A percentile compares a stretch with the other conserved stretches of the same genome.
Evolutionary conservation across 2,329 filamentous ascomycete genomes (phyloP).

Genomic region (Talaromyces funiculosus): DNA sequence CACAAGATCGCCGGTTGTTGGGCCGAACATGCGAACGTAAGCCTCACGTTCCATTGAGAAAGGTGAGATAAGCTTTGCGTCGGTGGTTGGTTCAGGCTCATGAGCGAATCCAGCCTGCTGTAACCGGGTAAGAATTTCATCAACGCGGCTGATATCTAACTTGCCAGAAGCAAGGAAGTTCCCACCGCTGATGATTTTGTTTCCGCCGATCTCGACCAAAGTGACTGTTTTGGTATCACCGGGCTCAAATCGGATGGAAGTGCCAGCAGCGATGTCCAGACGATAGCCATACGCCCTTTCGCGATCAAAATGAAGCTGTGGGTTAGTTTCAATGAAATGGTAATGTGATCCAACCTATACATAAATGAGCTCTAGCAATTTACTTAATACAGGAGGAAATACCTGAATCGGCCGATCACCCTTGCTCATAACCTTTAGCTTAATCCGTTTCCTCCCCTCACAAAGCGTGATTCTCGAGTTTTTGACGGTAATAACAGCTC

Average conservation of each 20-base stretch:
- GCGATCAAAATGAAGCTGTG: constrained; percentile 82
- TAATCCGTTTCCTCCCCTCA: constrained; percentile 65
- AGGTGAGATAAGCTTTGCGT: constrained; percentile 52
- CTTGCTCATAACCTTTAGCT: constrained; percentile 71
- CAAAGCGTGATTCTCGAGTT: constrained; percentile 62
- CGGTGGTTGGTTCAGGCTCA: constrained; percentile 58
- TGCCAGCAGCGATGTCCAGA: constrained; percentile 85
- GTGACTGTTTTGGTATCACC: constrained; percentile 87
- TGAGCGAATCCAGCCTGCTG: constrained; percentile 74
- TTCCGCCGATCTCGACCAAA: constrained; percentile 80
- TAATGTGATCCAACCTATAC: constrained; percentile 77
- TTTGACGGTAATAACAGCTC: constrained; percentile 69
- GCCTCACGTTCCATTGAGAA: constrained; percentile 69
- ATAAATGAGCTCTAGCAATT: background rate
- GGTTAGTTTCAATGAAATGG: constrained; percentile 94
- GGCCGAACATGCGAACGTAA: constrained; percentile 87
- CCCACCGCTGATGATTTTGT: constrained; percentile 74
- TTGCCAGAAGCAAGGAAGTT: constrained; percentile 70
- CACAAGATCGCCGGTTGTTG: constrained; percentile 81
- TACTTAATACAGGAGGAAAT: constrained; percentile 13
- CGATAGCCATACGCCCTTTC: constrained; percentile 74
- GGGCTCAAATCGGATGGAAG: constrained; percentile 88
- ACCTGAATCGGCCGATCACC: constrained; percentile 89
- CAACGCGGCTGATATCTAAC: constrained; percentile 59
- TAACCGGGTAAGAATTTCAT: constrained; percentile 62